phyloP scores from a whole-genome alignment of 1,284 basidiomycete species.

The Tilletia walkeri region DNA sequence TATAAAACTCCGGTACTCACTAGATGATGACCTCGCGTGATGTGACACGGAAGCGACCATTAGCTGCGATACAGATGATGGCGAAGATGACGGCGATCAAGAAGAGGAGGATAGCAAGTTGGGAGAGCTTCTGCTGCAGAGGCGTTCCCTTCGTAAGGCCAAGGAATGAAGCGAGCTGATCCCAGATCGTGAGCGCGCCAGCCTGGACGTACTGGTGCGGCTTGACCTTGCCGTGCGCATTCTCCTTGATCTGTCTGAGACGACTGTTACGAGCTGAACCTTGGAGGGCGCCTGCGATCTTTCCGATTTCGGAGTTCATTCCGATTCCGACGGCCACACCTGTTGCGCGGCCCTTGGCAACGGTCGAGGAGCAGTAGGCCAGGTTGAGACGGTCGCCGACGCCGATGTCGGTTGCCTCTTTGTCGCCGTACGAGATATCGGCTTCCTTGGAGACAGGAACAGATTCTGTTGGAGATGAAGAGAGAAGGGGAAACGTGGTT shows the following conservation, averaged over 20 bases:
- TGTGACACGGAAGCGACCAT: conserved; percentile 45
- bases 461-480: conserved; percentile 56
- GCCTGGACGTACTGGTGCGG: conserved; percentile 57
- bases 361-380: conserved; percentile 65
- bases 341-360: conserved; percentile 67
- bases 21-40: conserved; percentile 54
- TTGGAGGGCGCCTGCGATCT: conserved; percentile 51
- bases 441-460: conserved; percentile 66
- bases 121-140: conserved; percentile 55
- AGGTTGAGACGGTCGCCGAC: conserved; percentile 66
- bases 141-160: conserved; percentile 56
- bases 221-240: conserved; percentile 54
- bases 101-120: conserved; percentile 54
- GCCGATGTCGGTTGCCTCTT: conserved; percentile 31
- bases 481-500: neutral
- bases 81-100: conserved; percentile 54
- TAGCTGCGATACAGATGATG: conserved; percentile 55
- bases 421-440: conserved; percentile 31
- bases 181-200: conserved; percentile 54
- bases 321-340: conserved; percentile 66
- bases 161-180: conserved; percentile 54
- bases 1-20: conserved; percentile 20
- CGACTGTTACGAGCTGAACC: conserved; percentile 45
- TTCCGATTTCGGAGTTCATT: conserved; percentile 60
- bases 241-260: conserved; percentile 61